Evolutionary conservation across 23 red algal genomes (phyloP), one percentile per base, ranked within the genome.

Genomic region (Gracilaria vermiculophylla): DNA sequence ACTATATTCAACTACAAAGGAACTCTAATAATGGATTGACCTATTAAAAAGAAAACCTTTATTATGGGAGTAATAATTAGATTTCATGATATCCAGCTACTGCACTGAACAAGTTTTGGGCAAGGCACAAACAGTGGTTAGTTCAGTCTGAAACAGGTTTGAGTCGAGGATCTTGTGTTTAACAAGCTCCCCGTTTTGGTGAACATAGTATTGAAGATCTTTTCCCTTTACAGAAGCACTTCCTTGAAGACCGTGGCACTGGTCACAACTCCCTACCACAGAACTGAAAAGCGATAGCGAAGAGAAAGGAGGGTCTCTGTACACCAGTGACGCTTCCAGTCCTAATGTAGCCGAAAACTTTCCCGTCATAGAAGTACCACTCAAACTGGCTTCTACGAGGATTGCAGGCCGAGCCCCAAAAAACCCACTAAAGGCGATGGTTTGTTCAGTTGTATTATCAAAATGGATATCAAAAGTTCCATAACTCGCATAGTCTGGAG

Each of bases 401-500:
- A 73, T 73, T 16, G 37, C 67, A 1, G 67, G 36, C 16, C 67
- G 17, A 45, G 67, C 67, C 47, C 67, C 67, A 47, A 12, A 73
- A 17, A 73, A 73, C 37, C 67, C 67, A 47, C 47, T 73, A 33
- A 73, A 7, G 2, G 20, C 67, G 1, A 73, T 24, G 23, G 23
- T 5, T 24, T 73, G 67, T 28, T 73, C 42, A 16, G 47, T 48
- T 10, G 47, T 40, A 20, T 36, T 73, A 40, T 73, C 67, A 47
- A 73, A 73, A 32, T 73, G 24, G 9, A 73, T 73, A 17, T 73
- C 67, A n/a, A 73, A 73, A 20, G 67, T 73, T 23, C 67, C 67
- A 28, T 73, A 73, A n/a, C 67, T 73, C 13, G 5, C 67, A 25
- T 45, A 14, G 24, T 73, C 67, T 47, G 67, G 67, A 7, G 67